phyloP scores from a whole-genome alignment of 176 grass and related monocot species.

The Canna indica region DNA sequence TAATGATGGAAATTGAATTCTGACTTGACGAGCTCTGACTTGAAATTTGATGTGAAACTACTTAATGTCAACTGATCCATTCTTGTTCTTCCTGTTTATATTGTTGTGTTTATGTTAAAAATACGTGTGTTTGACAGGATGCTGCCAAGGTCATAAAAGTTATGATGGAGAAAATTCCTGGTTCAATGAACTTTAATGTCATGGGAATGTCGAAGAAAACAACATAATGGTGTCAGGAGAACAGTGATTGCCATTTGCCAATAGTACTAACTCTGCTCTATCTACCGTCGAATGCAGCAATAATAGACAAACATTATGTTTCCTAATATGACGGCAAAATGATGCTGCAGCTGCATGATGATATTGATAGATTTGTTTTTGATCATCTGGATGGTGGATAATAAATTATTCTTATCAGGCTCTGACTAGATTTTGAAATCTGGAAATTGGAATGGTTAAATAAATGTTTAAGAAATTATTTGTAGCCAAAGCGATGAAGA shows the following conservation, averaged over 20 bases:
- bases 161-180: constrained; percentile 31
- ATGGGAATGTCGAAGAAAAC: constrained; percentile 53
- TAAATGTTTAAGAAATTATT: too few relatives aligned
- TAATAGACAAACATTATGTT: not conserved
- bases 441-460: too few relatives aligned
- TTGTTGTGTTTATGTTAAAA: not conserved
- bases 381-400: too few relatives aligned
- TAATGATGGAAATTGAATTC: too few relatives aligned
- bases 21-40: too few relatives aligned
- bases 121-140: constrained; percentile 38
- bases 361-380: too few relatives aligned
- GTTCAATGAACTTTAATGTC: constrained; percentile 71
- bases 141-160: constrained; percentile 58
- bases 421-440: too few relatives aligned
- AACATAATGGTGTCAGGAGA: not conserved
- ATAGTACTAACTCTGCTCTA: not conserved
- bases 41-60: too few relatives aligned
- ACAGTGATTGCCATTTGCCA: not conserved
- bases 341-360: too few relatives aligned
- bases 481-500: too few relatives aligned
- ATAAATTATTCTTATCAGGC: too few relatives aligned
- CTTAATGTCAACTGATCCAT: too few relatives aligned
- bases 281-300: not conserved
- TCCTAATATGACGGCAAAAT: not conserved
- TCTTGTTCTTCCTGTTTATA: not conserved